Base-by-base conservation (phyloP, 805 yeast species). In the Lipomyces sp. region DNA sequence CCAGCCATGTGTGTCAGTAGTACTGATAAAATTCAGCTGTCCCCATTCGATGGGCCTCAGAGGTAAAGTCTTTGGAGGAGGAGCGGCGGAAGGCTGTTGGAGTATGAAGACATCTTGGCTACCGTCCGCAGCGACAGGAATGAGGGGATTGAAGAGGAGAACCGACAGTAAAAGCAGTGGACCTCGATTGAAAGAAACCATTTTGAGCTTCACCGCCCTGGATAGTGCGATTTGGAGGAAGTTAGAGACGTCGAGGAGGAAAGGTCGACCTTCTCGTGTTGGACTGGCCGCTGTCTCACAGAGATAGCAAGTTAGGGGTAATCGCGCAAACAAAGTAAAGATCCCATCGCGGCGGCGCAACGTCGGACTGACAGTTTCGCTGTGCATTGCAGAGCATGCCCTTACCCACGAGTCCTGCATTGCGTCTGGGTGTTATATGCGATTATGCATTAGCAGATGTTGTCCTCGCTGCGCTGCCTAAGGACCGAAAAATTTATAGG, bases 1-100 rank as follows among this genome's bases (percentile, higher is more conserved):
- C 99, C 99, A 95, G 39, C 82, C 98, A 77, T 95, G 99, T 1
- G 98, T 94, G 74, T 95, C 99, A 0, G 99, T 95, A 0, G 98
- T 93, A 74, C 94, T 98, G 33, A 94, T 73, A 72, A 95, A 90
- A 78, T 95, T 94, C 57, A 95, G 64, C 64, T 87, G 85, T 0
- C 93, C 92, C 84, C 92, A 82, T 10, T 77, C 74, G 37, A 92
- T 73, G n/a, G 84, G 84, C 60, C 95, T 78, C 51, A 84, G 74
- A 4, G 74, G 70, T 11, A 82, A 82, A 54, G 77, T 65, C 50
- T 74, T 76, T 13, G 75, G 73, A 4, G 83, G 82, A 4, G 70
- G 65, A 53, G 73, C 73, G 4, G 82, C 75, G 7, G 74, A 73
- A 8, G 75, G 73, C 63, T 79, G 82, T 57, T 75, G 77, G 34